A percentile compares a stretch with the other conserved stretches of the same genome.
phyloP scores from a whole-genome alignment of 2,329 filamentous ascomycete species.

The Xylariaceae sp. region DNA sequence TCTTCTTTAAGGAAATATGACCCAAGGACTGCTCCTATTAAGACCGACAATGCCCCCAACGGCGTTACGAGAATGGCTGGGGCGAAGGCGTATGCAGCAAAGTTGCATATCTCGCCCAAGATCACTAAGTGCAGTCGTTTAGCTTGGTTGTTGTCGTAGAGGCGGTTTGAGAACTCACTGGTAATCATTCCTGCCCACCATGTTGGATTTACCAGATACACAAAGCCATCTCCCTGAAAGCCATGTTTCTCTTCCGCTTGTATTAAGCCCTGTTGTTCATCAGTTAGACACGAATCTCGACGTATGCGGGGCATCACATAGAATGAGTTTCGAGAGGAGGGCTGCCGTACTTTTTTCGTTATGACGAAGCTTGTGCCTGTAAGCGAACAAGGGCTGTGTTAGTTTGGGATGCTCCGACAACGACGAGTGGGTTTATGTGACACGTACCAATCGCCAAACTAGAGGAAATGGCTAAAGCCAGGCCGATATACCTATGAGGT shows the following conservation, averaged over 20 bases:
- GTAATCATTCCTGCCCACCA: slow-evolving; percentile 97
- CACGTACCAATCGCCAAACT: slow-evolving; percentile 70
- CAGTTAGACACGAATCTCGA: slow-evolving; percentile 10
- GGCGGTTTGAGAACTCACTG: slow-evolving; percentile 51
- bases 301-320: slow-evolving; percentile 2
- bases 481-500: slow-evolving; percentile 64
- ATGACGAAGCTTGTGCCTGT: slow-evolving; percentile 95
- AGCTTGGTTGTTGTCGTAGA: slow-evolving; percentile 2
- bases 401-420: slow-evolving; percentile 6
- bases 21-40: slow-evolving; percentile 91
- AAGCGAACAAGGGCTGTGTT: slow-evolving; percentile 11
- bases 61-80: slow-evolving; percentile 98
- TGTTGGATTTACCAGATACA: slow-evolving; percentile 88
- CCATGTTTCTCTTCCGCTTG: slow-evolving; percentile 88
- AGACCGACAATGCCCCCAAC: slow-evolving; percentile 84
- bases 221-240: slow-evolving; percentile 93
- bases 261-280: slow-evolving; percentile 66
- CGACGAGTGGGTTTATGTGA: slow-evolving; percentile 4
- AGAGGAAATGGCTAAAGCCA: slow-evolving; percentile 70
- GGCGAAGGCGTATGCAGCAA: slow-evolving; percentile 95
- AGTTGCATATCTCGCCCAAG: slow-evolving; percentile 91
- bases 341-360: slow-evolving; percentile 77
- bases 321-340: background rate
- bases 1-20: slow-evolving; percentile 92
- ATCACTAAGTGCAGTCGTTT: slow-evolving; percentile 59